Evolutionary conservation across 345 rosid genomes (phyloP).

Genomic region (Raphanus sativus): DNA sequence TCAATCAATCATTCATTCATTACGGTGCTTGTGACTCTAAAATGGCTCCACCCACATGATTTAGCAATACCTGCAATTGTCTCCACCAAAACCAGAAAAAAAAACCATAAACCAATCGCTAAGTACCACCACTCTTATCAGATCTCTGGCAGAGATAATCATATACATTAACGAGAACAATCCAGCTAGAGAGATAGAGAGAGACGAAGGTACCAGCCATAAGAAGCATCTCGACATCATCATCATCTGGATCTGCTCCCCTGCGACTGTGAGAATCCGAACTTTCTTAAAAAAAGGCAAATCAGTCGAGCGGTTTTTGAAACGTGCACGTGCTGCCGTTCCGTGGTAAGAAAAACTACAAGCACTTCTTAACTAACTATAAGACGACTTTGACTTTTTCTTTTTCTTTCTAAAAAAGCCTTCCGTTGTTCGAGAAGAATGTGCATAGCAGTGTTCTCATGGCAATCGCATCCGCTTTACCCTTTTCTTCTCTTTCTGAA

Average conservation of each 20-base stretch:
- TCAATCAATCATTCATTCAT: constrained; percentile 9
- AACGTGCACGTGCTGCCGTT: constrained; percentile 35
- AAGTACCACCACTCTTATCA: too few relatives aligned
- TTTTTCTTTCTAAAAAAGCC: not conserved
- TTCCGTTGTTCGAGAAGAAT: constrained; percentile 13
- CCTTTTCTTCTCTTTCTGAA: constrained; percentile 67
- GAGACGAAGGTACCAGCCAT: constrained; percentile 18
- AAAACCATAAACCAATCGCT: not conserved
- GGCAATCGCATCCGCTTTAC: constrained; percentile 74
- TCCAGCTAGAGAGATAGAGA: not conserved
- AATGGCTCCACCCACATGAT: constrained; percentile 44
- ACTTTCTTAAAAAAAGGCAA: not conserved
- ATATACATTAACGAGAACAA: too few relatives aligned
- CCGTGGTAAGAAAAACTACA: constrained; percentile 20
- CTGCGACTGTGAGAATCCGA: constrained; percentile 10
- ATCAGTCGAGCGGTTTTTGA: constrained; percentile 16
- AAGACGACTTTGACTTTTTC: not conserved
- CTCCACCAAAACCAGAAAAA: not conserved
- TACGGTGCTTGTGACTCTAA: constrained; percentile 46
- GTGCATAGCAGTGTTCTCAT: constrained; percentile 49
- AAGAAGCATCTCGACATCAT: constrained; percentile 21
- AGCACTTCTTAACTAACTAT: not conserved
- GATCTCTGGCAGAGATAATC: too few relatives aligned
- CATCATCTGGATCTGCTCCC: too few relatives aligned
- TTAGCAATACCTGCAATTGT: constrained; percentile 48